phyloP scores from a whole-genome alignment of 148 eudicot species.

The Rhododendron ovatum region DNA sequence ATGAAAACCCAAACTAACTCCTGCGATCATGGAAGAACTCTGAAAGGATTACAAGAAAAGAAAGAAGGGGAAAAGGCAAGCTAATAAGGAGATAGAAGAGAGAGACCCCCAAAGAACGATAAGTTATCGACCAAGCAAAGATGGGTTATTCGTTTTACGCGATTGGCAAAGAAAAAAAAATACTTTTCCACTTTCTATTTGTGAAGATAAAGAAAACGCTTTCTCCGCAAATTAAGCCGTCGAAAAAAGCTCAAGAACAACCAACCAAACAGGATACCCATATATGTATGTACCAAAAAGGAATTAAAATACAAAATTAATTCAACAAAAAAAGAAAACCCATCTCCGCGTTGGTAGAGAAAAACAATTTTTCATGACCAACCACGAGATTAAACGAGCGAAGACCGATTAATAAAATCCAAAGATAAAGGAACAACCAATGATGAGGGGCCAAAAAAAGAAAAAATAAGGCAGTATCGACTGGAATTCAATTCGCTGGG shows the following conservation, averaged over 20 bases:
- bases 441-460: neutral
- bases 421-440: neutral
- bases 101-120: neutral
- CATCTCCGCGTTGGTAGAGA: neutral
- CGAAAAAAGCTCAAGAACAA: neutral
- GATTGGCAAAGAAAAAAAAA: neutral
- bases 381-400: neutral
- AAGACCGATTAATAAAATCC: neutral
- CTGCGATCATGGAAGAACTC: neutral
- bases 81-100: neutral
- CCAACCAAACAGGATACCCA: neutral
- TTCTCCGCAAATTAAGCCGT: neutral
- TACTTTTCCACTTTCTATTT: neutral
- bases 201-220: neutral
- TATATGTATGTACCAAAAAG: neutral
- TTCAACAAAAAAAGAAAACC: neutral
- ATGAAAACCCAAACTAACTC: neutral
- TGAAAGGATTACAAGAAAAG: neutral
- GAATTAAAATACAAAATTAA: neutral
- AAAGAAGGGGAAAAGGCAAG: neutral
- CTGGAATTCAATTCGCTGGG: neutral
- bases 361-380: neutral
- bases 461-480: neutral
- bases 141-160: neutral
- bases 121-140: neutral